Base-by-base conservation (phyloP, 139 green algal genomes). In the Ettlia oleoabundans region DNA sequence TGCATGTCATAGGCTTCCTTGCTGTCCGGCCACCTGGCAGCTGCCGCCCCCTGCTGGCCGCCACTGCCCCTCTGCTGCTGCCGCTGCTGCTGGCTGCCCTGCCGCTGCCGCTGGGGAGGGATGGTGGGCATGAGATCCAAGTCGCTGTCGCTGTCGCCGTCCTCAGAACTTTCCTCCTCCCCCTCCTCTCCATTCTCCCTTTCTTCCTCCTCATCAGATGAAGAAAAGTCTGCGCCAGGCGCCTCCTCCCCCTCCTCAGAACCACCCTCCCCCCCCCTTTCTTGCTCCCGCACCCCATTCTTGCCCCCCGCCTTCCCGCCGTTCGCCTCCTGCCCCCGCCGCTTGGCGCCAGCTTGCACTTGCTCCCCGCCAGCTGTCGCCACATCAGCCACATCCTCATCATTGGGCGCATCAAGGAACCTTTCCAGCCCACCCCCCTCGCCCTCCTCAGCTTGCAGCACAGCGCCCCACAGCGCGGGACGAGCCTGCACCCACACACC, bases 361-460 rank as follows among this genome's bases (percentile, higher is more conserved):
- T n/a, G n/a, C 26, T 37, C 40, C 26, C 8, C 19, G 13, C 32
- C 42, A 1, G 63, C 63, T 51, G 63, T 63, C 1, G 28, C 41
- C 30, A 2, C 7, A 64, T 65, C 28, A 38, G 35, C 72, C 5
- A 28, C 53, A 15, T 66, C 77, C 21, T 83, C 73, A 7, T 77
- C 73, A 28, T 87, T 84, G n/a, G 78, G 68, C 6, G 53, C 80
- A 47, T 97, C 91, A 42, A 80, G 75, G 75, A 97, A 96, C 4
- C 55, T 68, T 81, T 97, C 92, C 47, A 92, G 37, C 19, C 86
- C 88, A 32, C 91, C 91, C 32, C 70, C 88, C 2, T 89, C 85
- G 6, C 86, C 85, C 28, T 97, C 94, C 82, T 98, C 92, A 13
- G 93, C 81, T 82, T 98, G 89, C 55, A 90, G 86, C 66, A 98